Evolutionary conservation across 768 basidiomycete species (phyloP), one percentile per base, ranked within the genome.

Genomic region (Auriscalpium vulgare): DNA sequence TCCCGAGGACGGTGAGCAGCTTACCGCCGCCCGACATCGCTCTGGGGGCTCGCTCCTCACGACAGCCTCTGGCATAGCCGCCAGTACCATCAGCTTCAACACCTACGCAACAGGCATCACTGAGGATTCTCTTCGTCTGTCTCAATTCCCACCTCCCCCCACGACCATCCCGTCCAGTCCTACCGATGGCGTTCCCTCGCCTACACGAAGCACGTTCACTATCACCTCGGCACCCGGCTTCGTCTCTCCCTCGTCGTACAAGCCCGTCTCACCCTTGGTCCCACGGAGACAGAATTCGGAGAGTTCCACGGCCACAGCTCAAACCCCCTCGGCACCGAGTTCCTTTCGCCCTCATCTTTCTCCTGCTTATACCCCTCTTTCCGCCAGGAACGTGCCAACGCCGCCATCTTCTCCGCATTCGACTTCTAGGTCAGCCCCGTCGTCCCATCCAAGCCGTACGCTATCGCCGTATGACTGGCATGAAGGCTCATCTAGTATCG

Each of bases 401-500:
- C 17, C 50, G 9, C 50, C 50, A 37, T 16, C 46, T 11, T 34
- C 38, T 34, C 52, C 46, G 21, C 47, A 34, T 21, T n/a, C 34
- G 35, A 44, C 16, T 34, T 52, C 56, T 50, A 47, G 21, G 11
- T 50, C 48, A 53, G 46, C 36, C 14, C 34, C 40, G 16, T 35
- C 53, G 14, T 4, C 38, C 35, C 8, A 21, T 10, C 9, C 29
- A 34, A 37, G 16, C 14, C 40, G 50, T n/a, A 59, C 45, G 17
- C 19, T 60, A 21, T 62, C 80, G 13, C 73, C 78, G 4, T 69
- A 76, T 60, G 79, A 81, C 63, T 83, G 83, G 81, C 78, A 82
- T 57, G 83, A 84, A 63, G 83, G 79, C 2, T 76, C 80, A 16
- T 82, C 81, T 11, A 76, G 73, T 57, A 78, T 85, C 54, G 76